Evolutionary conservation across 306 rosid genomes (phyloP).

Genomic region (Betula pendula): DNA sequence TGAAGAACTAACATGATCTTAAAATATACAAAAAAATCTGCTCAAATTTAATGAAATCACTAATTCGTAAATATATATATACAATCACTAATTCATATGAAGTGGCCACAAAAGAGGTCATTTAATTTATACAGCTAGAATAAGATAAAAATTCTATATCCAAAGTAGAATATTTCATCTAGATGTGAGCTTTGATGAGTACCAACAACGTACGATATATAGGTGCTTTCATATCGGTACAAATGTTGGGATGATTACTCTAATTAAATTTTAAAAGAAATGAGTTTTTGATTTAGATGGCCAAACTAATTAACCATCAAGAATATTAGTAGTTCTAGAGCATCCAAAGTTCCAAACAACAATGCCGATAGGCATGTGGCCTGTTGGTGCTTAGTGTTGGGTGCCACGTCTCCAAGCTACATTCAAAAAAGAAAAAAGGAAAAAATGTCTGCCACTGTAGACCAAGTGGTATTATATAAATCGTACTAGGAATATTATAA

Average conservation of each 20-base stretch:
- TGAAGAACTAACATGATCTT: not conserved
- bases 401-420: not conserved
- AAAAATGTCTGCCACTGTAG: not conserved
- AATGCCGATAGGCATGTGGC: slow-evolving; percentile 4
- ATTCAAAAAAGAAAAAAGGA: not conserved
- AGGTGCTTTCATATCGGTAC: not conserved
- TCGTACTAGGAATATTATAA: not conserved
- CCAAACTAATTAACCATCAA: not conserved
- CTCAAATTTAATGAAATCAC: not conserved
- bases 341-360: slow-evolving; percentile 1
- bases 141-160: not conserved
- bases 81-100: not conserved
- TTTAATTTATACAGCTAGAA: not conserved
- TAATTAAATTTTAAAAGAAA: not conserved
- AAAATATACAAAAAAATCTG: not conserved
- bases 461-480: not conserved
- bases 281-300: not conserved
- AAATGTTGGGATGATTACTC: not conserved
- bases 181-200: slow-evolving; percentile 1
- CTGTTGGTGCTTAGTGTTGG: not conserved
- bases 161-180: not conserved
- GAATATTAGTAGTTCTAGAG: slow-evolving; percentile 18
- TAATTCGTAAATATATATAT: no score
- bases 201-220: not conserved
- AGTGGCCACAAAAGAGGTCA: not conserved